Conservation (phyloP, 2,329 filamentous ascomycete species). For the Lomentospora prolificans region DNA sequence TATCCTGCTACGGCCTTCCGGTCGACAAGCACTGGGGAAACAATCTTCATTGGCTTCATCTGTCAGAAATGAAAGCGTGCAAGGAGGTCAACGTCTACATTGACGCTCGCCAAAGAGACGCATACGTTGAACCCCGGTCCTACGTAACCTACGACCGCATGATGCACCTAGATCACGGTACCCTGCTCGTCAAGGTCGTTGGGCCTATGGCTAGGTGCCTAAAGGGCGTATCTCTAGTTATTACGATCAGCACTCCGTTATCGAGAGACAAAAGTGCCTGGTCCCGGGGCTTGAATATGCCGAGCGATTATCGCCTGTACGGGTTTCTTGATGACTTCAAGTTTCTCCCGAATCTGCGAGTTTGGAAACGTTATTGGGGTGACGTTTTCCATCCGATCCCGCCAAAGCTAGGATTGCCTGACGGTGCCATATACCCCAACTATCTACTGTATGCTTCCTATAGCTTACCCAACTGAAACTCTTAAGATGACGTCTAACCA, state of each 20-base stretch:
- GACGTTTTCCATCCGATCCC: background rate
- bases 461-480: too few species aligned
- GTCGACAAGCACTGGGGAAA: background rate
- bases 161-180: background rate
- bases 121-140: background rate
- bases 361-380: background rate
- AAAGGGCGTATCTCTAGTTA: background rate
- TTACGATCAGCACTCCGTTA: background rate
- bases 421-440: background rate
- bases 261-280: background rate
- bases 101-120: background rate
- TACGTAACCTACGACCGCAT: background rate
- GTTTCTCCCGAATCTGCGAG: background rate
- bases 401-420: background rate
- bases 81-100: slow-evolving; percentile 1
- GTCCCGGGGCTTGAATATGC: background rate
- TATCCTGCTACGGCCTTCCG: slow-evolving; percentile 1
- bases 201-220: background rate
- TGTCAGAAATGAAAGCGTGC: background rate
- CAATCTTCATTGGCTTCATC: slow-evolving; percentile 9
- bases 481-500: too few species aligned
- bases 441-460: background rate
- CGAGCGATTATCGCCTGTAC: background rate
- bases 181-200: background rate
- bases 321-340: background rate